Percentiles rank a stretch among this genome's conserved stretches.
These are phyloP conservation scores for Torulaspora globosa DNA, from an alignment of 1,139 yeast species.

Conservation along the genomic window DNA sequence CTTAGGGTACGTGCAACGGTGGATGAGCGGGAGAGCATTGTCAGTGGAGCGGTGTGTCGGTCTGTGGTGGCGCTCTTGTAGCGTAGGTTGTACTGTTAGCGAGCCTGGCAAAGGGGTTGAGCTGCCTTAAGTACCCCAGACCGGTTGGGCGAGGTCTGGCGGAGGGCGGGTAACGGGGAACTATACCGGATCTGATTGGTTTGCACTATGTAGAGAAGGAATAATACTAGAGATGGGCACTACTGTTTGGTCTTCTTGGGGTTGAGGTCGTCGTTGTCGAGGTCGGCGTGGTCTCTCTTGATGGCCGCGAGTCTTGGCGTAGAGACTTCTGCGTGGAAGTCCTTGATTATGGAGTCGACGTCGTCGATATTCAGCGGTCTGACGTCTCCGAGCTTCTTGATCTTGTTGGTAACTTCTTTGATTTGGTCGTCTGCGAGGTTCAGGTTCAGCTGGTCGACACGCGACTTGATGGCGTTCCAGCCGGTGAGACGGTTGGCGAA, in stretches of 20 bases:
- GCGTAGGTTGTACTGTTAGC: background rate
- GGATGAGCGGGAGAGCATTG: conserved; percentile 28
- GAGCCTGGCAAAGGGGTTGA: background rate
- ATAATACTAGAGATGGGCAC: background rate
- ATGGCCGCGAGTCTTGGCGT: conserved; percentile 40
- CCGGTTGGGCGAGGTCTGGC: background rate
- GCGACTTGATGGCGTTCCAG: conserved; percentile 97
- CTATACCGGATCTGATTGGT: conserved; percentile 4
- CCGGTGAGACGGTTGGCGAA: conserved; percentile 97
- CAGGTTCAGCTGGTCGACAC: conserved; percentile 95
- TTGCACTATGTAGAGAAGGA: conserved; percentile 3
- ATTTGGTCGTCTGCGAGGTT: conserved; percentile 86
- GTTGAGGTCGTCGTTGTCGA: conserved; percentile 25
- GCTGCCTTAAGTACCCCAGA: conserved; percentile 3
- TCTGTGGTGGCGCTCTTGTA: conserved; percentile 1
- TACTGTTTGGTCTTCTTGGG: conserved; percentile 18
- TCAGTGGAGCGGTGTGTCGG: conserved; percentile 13
- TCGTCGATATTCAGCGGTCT: conserved; percentile 94
- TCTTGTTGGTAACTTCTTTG: conserved; percentile 91
- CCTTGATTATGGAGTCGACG: conserved; percentile 94
- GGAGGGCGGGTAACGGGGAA: conserved; percentile 5
- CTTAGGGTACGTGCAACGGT: conserved; percentile 29
- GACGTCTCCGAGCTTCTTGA: conserved; percentile 91
- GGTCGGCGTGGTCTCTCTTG: conserved; percentile 28
- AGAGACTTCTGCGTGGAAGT: conserved; percentile 69